phyloP scores from a whole-genome alignment of 345 rosid genomes.

The Litchi chinensis region DNA sequence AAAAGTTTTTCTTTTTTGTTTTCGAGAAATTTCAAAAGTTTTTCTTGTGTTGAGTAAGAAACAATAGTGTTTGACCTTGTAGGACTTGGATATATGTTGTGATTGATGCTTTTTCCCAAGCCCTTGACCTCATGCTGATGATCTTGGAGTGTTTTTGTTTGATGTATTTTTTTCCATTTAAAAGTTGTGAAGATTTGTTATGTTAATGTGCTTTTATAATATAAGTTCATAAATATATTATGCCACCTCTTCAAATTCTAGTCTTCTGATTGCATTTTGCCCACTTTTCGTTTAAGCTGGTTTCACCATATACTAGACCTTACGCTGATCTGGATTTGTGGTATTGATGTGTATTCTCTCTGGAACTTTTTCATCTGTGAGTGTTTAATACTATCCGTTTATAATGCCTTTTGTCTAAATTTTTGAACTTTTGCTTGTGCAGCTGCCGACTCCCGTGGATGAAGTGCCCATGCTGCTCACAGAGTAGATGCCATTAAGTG shows the following conservation, averaged over 20 bases:
- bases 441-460: constrained; percentile 41
- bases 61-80: too few species aligned
- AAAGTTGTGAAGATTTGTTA: not conserved
- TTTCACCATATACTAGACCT: not conserved
- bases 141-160: too few species aligned
- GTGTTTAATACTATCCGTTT: not conserved
- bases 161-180: not conserved
- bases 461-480: constrained; percentile 50
- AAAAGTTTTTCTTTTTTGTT: not conserved
- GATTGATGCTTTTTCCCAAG: too few species aligned
- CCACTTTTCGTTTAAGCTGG: too few species aligned
- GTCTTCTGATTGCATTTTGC: not conserved
- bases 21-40: not conserved
- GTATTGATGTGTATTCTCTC: not conserved
- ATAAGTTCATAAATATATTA: too few species aligned
- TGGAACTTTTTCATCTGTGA: not conserved
- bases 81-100: too few species aligned
- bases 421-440: constrained; percentile 24
- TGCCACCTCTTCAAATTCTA: not conserved
- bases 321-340: not conserved
- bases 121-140: too few species aligned
- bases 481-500: constrained; percentile 35
- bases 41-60: not conserved
- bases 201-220: not conserved
- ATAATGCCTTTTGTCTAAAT: not conserved